Conservation (phyloP, 306 rosid genomes). For the Corylus heterophylla region DNA sequence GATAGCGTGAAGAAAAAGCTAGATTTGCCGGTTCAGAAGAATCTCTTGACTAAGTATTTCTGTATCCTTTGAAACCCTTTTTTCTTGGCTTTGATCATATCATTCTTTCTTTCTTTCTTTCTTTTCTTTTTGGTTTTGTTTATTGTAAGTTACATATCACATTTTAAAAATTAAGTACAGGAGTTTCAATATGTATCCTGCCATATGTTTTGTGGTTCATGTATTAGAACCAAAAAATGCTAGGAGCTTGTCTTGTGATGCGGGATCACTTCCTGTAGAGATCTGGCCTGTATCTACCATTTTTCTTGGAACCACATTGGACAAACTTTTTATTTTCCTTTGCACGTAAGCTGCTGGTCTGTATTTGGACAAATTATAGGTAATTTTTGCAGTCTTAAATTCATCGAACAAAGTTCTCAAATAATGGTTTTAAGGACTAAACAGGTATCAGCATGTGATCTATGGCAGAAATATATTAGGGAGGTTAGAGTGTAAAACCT, state of each 20-base stretch:
- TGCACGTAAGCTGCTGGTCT: not conserved
- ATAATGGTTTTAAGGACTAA: not conserved
- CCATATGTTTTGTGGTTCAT: not conserved
- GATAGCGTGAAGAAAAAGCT: conserved; percentile 61
- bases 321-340: not conserved
- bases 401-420: not conserved
- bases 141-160: not conserved
- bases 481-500: not conserved
- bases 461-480: not conserved
- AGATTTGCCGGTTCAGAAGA: conserved; percentile 90
- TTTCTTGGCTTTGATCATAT: conserved; percentile 7
- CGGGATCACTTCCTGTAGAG: conserved; percentile 3
- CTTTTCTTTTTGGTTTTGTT: not conserved
- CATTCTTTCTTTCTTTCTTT: conserved; percentile 5
- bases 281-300: not conserved
- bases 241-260: conserved; percentile 4
- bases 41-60: conserved; percentile 80
- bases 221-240: not conserved
- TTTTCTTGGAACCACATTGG: not conserved
- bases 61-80: conserved; percentile 63
- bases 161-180: conserved; percentile 2
- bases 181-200: not conserved
- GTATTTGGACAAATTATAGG: not conserved
- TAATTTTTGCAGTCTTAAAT: not conserved
- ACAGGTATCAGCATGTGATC: not conserved